These are phyloP conservation scores for Asterophora lycoperdoides DNA, from an alignment of 768 basidiomycete species.

Conservation along the genomic window DNA sequence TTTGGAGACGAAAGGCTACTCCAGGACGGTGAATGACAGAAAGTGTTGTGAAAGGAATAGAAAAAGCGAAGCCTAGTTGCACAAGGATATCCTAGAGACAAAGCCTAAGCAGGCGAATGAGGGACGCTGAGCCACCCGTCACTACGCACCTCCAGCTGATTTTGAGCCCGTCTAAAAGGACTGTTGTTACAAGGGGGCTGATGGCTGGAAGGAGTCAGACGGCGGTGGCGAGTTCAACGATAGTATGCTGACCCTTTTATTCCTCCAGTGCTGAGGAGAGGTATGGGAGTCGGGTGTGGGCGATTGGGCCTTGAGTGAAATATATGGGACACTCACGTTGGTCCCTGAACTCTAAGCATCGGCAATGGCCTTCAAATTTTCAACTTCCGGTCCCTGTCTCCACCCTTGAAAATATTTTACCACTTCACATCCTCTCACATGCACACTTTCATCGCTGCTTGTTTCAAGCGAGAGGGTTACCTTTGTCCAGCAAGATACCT, in stretches of 20 bases:
- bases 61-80: slow-evolving; percentile 56
- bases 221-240: slow-evolving; percentile 17
- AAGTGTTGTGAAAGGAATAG: slow-evolving; percentile 46
- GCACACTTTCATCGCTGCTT: background rate
- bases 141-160: slow-evolving; percentile 63
- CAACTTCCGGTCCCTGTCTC: slow-evolving; percentile 41
- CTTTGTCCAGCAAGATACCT: background rate
- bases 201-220: slow-evolving; percentile 29
- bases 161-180: slow-evolving; percentile 75
- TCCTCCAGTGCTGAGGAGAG: slow-evolving; percentile 35
- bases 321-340: slow-evolving; percentile 43
- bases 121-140: slow-evolving; percentile 21
- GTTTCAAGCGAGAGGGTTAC: background rate
- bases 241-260: slow-evolving; percentile 45
- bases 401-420: slow-evolving; percentile 30
- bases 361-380: slow-evolving; percentile 49
- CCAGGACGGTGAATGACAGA: slow-evolving; percentile 53
- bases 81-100: slow-evolving; percentile 54
- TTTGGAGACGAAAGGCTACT: slow-evolving; percentile 50
- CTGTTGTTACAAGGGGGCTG: slow-evolving; percentile 78
- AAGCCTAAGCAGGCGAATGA: slow-evolving; percentile 19
- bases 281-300: slow-evolving; percentile 32
- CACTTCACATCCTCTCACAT: slow-evolving; percentile 6
- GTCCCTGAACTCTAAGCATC: slow-evolving; percentile 45
- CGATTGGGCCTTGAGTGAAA: slow-evolving; percentile 31